These are phyloP conservation scores for Penicillium lagena DNA, from an alignment of 495 filamentous ascomycete genomes.

Conservation along the genomic window DNA sequence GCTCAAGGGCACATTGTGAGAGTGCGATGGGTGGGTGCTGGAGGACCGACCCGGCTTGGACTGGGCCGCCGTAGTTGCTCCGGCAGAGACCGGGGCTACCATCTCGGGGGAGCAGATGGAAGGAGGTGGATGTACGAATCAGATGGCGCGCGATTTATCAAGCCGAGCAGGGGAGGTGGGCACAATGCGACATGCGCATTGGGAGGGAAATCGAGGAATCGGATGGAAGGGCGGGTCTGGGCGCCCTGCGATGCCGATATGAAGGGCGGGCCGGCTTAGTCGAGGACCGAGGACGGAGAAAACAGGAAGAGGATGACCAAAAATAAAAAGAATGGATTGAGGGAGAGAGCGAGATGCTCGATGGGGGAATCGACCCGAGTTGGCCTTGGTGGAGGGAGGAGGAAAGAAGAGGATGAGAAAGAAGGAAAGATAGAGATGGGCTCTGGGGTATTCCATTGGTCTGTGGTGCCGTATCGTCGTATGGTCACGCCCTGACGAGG, in stretches of 20 bases:
- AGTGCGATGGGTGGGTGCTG: constrained; percentile 42
- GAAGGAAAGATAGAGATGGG: constrained; percentile 5
- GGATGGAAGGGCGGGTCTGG: constrained; percentile 1
- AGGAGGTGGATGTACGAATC: constrained; percentile 7
- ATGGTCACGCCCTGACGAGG: too few relatives aligned
- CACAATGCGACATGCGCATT: constrained; percentile 32
- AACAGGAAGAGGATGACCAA: constrained; percentile 4
- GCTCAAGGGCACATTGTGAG: constrained; percentile 59
- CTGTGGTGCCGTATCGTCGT: too few relatives aligned
- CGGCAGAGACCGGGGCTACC: constrained; percentile 47
- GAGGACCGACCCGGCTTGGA: constrained; percentile 34
- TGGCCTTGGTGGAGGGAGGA: constrained; percentile 17
- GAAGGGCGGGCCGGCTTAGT: background rate
- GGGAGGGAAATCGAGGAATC: constrained; percentile 8
- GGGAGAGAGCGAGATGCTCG: background rate
- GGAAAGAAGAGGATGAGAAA: constrained; percentile 20
- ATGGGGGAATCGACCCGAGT: constrained; percentile 17
- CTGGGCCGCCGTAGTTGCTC: constrained; percentile 35
- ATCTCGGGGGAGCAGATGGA: constrained; percentile 20
- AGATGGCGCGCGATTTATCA: constrained; percentile 17
- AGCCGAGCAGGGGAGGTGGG: constrained; percentile 16
- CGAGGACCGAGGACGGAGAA: background rate
- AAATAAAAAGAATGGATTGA: constrained; percentile 9
- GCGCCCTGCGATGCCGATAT: constrained; percentile 1
- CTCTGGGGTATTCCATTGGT: too few relatives aligned